Conservation (phyloP, 1,139 yeast species). For the Candida gigantensis region DNA sequence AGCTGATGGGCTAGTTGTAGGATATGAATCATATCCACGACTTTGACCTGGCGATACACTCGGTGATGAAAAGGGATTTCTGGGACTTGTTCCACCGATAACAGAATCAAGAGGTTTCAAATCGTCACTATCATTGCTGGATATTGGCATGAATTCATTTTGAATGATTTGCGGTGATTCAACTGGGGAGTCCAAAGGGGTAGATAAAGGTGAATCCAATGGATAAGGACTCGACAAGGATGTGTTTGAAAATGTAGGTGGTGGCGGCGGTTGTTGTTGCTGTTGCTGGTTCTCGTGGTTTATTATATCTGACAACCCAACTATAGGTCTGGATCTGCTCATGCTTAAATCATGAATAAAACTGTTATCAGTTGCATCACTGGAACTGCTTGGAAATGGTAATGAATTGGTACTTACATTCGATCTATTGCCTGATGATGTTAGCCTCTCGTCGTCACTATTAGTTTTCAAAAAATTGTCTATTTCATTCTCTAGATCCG, state of each 20-base stretch:
- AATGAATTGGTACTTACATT: constrained; percentile 4
- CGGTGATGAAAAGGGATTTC: constrained; percentile 1
- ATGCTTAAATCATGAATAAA: constrained; percentile 6
- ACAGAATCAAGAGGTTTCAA: background rate
- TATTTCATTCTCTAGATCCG: constrained; percentile 15
- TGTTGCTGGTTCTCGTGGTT: constrained; percentile 1
- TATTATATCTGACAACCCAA: constrained; percentile 8
- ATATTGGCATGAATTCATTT: constrained; percentile 10
- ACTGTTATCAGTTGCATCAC: constrained; percentile 6
- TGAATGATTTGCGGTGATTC: constrained; percentile 11
- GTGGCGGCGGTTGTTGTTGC: no score
- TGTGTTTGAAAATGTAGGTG: no score
- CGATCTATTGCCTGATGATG: background rate
- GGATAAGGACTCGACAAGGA: constrained; percentile 9
- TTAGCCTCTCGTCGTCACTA: constrained; percentile 2
- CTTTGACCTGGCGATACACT: background rate
- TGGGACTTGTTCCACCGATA: background rate
- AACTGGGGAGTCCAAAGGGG: constrained; percentile 12
- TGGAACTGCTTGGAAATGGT: constrained; percentile 6
- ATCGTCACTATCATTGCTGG: constrained; percentile 3
- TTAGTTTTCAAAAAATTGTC: constrained; percentile 14
- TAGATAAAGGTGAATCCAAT: constrained; percentile 5
- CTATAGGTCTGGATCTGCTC: constrained; percentile 8
- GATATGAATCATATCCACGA: background rate
- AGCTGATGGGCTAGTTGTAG: background rate